phyloP scores from a whole-genome alignment of 1,284 basidiomycete species.

The Tylopilus sp. region DNA sequence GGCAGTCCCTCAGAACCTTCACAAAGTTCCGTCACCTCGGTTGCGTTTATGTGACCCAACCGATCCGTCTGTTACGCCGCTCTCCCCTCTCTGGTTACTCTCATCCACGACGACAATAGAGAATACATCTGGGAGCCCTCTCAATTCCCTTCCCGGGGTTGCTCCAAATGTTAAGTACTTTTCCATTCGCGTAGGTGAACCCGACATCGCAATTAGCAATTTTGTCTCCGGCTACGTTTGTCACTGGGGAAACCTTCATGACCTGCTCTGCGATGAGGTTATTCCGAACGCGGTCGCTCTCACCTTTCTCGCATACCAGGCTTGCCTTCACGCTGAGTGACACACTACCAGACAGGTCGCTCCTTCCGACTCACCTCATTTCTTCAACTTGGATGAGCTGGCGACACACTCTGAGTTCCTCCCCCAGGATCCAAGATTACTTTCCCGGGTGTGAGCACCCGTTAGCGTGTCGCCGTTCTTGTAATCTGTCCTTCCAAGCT shows the following conservation, averaged over 20 bases:
- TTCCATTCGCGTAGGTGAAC: neutral
- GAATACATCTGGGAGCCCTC: too few relatives aligned
- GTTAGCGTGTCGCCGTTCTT: neutral
- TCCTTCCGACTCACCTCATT: neutral
- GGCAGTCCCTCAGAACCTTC: neutral
- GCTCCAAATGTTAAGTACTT: neutral
- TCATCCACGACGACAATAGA: neutral
- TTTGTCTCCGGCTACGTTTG: neutral
- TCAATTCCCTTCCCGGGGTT: neutral
- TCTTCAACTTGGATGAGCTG: neutral
- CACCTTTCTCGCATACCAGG: neutral
- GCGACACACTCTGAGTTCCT: neutral
- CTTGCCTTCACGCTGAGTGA: neutral
- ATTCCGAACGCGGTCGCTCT: neutral
- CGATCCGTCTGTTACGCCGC: neutral
- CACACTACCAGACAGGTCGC: neutral
- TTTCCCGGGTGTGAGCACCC: neutral
- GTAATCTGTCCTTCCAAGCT: neutral
- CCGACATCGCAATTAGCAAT: neutral
- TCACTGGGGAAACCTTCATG: neutral
- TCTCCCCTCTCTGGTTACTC: too few relatives aligned
- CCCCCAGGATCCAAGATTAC: neutral
- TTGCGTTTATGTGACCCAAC: neutral
- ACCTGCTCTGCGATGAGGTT: neutral
- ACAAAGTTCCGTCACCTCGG: neutral